phyloP scores from a whole-genome alignment of 768 basidiomycete genomes.

The Tylopilus subfusipes region DNA sequence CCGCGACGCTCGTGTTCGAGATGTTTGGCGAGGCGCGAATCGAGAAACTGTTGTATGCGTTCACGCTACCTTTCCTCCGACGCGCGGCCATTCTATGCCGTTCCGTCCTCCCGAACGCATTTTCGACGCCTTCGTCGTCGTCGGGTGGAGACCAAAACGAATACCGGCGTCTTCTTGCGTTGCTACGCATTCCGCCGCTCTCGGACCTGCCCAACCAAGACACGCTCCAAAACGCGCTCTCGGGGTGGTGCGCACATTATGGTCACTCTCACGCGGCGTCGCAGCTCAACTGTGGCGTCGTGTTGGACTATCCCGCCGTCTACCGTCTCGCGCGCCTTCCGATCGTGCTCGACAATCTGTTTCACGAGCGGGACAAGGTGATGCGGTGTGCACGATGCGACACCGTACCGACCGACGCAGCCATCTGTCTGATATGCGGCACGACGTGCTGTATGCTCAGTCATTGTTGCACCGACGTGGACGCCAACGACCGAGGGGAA shows the following conservation, averaged over 20 bases:
- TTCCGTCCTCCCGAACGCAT: constrained; percentile 63
- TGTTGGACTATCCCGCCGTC: constrained; percentile 75
- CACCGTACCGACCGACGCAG: constrained; percentile 78
- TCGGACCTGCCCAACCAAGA: constrained; percentile 79
- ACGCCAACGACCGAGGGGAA: constrained; percentile 65
- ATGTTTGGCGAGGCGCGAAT: constrained; percentile 81
- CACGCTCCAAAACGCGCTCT: constrained; percentile 82
- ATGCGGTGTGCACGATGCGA: constrained; percentile 75
- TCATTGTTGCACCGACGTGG: constrained; percentile 79
- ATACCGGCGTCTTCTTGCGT: constrained; percentile 69
- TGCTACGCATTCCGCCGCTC: constrained; percentile 77
- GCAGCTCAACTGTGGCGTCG: constrained; percentile 74
- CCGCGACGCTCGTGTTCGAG: constrained; percentile 73
- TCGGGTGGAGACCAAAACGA: constrained; percentile 53
- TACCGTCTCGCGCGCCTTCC: constrained; percentile 86
- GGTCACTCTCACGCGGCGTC: constrained; percentile 76
- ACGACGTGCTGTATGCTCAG: constrained; percentile 84
- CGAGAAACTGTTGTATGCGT: constrained; percentile 80
- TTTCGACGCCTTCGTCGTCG: constrained; percentile 47
- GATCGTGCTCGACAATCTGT: constrained; percentile 75
- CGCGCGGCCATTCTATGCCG: constrained; percentile 82
- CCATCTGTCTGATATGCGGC: constrained; percentile 90
- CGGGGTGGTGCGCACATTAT: constrained; percentile 89
- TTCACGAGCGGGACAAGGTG: constrained; percentile 68
- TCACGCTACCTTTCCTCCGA: constrained; percentile 90